Percentiles rank a stretch among this genome's conserved stretches.
phyloP scores from a whole-genome alignment of 306 rosid species.

The Pterocarpus santalinus region DNA sequence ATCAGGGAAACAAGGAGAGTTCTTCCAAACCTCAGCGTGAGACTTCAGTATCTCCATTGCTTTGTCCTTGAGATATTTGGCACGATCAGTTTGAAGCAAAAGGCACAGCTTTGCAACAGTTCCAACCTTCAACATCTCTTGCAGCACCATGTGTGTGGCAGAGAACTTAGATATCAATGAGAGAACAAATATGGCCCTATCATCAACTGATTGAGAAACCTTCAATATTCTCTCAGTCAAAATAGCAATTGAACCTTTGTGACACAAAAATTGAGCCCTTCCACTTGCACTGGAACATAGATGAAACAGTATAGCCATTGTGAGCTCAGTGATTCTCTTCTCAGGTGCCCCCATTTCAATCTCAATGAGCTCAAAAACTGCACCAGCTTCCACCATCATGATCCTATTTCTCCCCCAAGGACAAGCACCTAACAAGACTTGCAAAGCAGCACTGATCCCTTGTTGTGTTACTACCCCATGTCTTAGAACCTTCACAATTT shows the following conservation, averaged over 20 bases:
- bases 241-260: constrained; percentile 58
- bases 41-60: constrained; percentile 58
- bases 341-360: constrained; percentile 51
- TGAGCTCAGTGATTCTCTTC: constrained; percentile 59
- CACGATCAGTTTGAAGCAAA: constrained; percentile 62
- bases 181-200: constrained; percentile 62
- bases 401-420: constrained; percentile 56
- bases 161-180: constrained; percentile 56
- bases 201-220: constrained; percentile 62
- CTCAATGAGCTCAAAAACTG: constrained; percentile 61
- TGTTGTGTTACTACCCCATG: constrained; percentile 52
- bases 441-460: constrained; percentile 58
- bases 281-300: constrained; percentile 75
- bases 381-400: constrained; percentile 56
- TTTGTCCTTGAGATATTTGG: constrained; percentile 58
- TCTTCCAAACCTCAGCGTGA: constrained; percentile 66
- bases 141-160: constrained; percentile 55
- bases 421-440: constrained; percentile 48
- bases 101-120: constrained; percentile 64
- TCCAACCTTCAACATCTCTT: constrained; percentile 73
- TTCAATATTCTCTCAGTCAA: constrained; percentile 59
- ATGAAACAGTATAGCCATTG: constrained; percentile 55
- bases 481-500: constrained; percentile 42
- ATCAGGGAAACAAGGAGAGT: constrained; percentile 58
- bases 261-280: constrained; percentile 65